Evolutionary conservation across 345 rosid species (phyloP).

Genomic region (Pugionium dolabratum): DNA sequence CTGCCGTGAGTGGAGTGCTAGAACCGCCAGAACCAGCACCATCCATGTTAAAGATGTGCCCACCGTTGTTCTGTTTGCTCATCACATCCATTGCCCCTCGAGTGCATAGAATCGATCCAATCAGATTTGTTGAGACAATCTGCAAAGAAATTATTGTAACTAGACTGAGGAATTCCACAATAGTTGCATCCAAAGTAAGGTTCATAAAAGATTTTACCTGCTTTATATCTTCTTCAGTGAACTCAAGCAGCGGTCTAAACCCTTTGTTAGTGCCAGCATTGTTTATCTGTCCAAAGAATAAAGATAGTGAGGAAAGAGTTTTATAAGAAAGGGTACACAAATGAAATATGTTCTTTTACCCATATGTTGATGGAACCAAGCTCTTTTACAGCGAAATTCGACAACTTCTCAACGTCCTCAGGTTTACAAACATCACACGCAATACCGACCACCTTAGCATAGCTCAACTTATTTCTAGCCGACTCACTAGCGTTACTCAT

Average conservation of each 20-base stretch:
- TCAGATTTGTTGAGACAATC: conserved; percentile 95
- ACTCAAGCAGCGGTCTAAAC: conserved; percentile 82
- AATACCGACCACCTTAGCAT: conserved; percentile 79
- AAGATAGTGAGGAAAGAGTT: not conserved
- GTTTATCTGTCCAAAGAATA: conserved; percentile 60
- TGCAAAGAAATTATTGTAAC: conserved; percentile 18
- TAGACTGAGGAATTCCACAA: not conserved
- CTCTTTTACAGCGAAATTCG: conserved; percentile 68
- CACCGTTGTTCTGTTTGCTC: conserved; percentile 68
- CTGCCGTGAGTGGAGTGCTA: conserved; percentile 95
- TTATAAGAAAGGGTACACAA: not conserved
- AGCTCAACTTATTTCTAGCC: conserved; percentile 48
- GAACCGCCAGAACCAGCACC: conserved; percentile 99
- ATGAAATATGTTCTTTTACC: conserved; percentile 48
- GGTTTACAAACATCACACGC: conserved; percentile 84
- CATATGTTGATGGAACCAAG: conserved; percentile 84
- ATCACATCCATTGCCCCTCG: conserved; percentile 84
- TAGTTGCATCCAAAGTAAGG: not conserved
- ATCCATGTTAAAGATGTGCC: conserved; percentile 96
- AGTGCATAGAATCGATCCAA: conserved; percentile 92
- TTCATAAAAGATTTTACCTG: conserved; percentile 52
- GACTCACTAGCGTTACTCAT: conserved; percentile 48
- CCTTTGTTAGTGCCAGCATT: conserved; percentile 96
- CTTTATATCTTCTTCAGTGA: conserved; percentile 77
- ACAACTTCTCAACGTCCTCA: conserved; percentile 66